Evolutionary conservation across 768 basidiomycete species (phyloP).

Genomic region (Kwoniella heveanensis): DNA sequence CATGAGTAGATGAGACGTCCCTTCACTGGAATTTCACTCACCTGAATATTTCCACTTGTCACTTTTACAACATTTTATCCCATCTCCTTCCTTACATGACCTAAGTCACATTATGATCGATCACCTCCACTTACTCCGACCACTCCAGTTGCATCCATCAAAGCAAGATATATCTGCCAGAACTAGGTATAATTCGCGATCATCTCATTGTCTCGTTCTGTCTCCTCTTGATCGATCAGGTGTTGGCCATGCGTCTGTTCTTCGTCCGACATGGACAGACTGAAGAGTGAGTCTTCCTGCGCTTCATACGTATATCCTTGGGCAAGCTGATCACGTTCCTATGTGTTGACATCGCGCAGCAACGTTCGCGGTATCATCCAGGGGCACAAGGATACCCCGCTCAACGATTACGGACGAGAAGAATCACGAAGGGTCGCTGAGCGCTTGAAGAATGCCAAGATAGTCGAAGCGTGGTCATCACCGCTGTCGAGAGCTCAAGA

Average conservation of each 20-base stretch:
- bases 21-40: not conserved
- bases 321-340: not conserved
- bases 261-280: conserved; percentile 50
- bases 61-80: conserved; percentile 21
- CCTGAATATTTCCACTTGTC: not conserved
- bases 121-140: not conserved
- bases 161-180: too few relatives aligned
- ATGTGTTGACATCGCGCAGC: conserved; percentile 24
- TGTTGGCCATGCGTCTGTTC: conserved; percentile 39
- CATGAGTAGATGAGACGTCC: too few relatives aligned
- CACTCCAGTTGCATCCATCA: not conserved
- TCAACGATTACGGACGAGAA: conserved; percentile 47
- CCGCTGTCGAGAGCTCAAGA: conserved; percentile 70
- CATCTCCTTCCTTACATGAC: conserved; percentile 3
- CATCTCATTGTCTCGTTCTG: not conserved
- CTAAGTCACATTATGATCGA: too few relatives aligned
- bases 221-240: too few relatives aligned
- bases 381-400: conserved; percentile 51
- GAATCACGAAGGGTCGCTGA: conserved; percentile 42
- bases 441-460: conserved; percentile 59
- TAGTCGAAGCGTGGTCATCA: conserved; percentile 69
- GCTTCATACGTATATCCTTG: too few relatives aligned
- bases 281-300: conserved; percentile 31
- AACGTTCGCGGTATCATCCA: conserved; percentile 51
- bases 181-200: too few relatives aligned